Percentiles rank a stretch among this genome's conserved stretches.
These are phyloP conservation scores for Starmerella floris DNA, from an alignment of 805 yeast genomes.

Conservation along the genomic window DNA sequence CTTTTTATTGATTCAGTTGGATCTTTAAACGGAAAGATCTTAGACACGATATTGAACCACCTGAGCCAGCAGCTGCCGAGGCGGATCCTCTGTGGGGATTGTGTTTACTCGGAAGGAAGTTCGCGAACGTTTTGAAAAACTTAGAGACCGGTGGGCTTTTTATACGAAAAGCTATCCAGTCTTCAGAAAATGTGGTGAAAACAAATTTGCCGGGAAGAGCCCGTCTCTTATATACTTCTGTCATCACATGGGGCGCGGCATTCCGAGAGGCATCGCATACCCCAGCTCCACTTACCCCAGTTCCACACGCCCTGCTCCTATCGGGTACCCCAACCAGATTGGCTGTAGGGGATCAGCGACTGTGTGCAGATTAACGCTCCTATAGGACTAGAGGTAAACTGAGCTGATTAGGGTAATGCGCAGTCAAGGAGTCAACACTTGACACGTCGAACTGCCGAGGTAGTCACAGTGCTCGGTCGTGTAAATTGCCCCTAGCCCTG, in stretches of 20 bases:
- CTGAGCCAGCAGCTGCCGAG: slow-evolving; percentile 33
- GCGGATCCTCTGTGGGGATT: slow-evolving; percentile 32
- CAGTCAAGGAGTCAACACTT: too few species aligned
- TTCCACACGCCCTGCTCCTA: not conserved
- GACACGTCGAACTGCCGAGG: too few species aligned
- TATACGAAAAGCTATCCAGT: slow-evolving; percentile 1
- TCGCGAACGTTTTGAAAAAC: slow-evolving; percentile 30
- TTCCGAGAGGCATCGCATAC: too few species aligned
- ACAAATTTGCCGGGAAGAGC: not conserved
- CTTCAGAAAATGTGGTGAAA: not conserved
- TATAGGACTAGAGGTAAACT: not conserved
- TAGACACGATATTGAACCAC: slow-evolving; percentile 21
- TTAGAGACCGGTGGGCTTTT: slow-evolving; percentile 10
- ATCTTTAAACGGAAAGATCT: slow-evolving; percentile 25
- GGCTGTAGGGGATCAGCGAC: not conserved
- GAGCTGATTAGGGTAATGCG: not conserved
- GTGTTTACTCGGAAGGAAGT: slow-evolving; percentile 32
- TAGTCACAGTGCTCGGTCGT: too few species aligned
- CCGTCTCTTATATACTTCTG: not conserved
- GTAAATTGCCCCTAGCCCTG: too few species aligned
- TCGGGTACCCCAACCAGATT: not conserved
- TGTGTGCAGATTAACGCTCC: not conserved
- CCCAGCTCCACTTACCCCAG: too few species aligned
- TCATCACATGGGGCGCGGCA: too few species aligned
- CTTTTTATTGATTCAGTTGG: slow-evolving; percentile 10